A percentile compares a stretch with the other conserved stretches of the same genome.
These are phyloP conservation scores for Rhodofomes roseus DNA, from an alignment of 1,284 basidiomycete genomes.

Conservation along the genomic window DNA sequence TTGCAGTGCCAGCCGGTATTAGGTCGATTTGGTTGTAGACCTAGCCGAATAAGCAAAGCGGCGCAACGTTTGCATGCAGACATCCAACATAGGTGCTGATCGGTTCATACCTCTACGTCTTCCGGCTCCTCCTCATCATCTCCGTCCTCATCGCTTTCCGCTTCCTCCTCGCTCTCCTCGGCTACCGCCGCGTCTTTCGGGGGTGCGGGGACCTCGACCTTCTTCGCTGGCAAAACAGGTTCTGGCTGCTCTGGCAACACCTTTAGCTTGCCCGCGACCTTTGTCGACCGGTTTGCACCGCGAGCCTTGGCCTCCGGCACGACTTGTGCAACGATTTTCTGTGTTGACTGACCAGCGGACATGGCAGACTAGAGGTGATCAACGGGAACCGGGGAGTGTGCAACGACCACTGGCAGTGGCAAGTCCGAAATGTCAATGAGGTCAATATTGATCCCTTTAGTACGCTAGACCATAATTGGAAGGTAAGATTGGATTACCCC, in stretches of 20 bases:
- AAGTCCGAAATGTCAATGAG: not conserved
- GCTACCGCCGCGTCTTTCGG: slow-evolving; percentile 33
- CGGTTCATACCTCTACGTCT: slow-evolving; percentile 58
- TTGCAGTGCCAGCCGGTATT: slow-evolving; percentile 92
- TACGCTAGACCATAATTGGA: not conserved
- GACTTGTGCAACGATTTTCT: slow-evolving; percentile 10
- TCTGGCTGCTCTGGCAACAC: slow-evolving; percentile 92
- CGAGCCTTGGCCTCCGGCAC: slow-evolving; percentile 48
- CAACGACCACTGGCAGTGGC: too few species aligned
- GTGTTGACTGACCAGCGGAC: slow-evolving; percentile 19
- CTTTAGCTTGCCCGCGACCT: slow-evolving; percentile 85
- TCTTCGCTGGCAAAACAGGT: slow-evolving; percentile 31
- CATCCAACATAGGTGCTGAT: not conserved
- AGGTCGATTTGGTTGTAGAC: slow-evolving; percentile 88
- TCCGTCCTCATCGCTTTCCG: slow-evolving; percentile 75
- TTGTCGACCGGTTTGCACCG: slow-evolving; percentile 83
- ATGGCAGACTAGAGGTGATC: slow-evolving; percentile 2
- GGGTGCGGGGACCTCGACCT: slow-evolving; percentile 24
- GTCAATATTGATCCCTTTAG: not conserved
- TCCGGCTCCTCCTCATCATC: slow-evolving; percentile 63
- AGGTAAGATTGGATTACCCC: not conserved
- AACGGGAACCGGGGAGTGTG: not conserved
- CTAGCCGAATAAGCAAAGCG: slow-evolving; percentile 32
- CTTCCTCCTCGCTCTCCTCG: slow-evolving; percentile 42
- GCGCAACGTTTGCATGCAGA: not conserved